phyloP scores from a whole-genome alignment of 2,329 filamentous ascomycete species.

The Fusarium succisae region DNA sequence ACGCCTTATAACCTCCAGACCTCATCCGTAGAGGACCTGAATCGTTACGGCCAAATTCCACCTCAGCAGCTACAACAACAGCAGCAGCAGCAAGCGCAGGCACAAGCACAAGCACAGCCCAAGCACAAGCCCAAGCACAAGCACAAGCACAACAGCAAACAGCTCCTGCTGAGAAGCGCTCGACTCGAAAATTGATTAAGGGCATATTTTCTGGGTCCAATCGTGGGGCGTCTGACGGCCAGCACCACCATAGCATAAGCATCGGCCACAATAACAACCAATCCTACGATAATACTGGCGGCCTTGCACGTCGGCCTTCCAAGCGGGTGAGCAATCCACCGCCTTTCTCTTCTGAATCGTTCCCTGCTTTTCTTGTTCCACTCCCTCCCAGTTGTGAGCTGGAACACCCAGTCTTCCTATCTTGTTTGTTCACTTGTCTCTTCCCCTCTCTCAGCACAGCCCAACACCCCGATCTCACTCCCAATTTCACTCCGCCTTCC shows the following conservation, averaged over 20 bases:
- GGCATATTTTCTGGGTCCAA: slow-evolving; percentile 60
- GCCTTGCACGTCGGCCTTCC: slow-evolving; percentile 64
- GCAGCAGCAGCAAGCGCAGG: slow-evolving; percentile 25
- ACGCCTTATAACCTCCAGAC: slow-evolving; percentile 49
- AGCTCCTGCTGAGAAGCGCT: slow-evolving; percentile 55
- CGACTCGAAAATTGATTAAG: slow-evolving; percentile 63
- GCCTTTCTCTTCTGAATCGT: slow-evolving; percentile 54
- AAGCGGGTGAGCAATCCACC: slow-evolving; percentile 63
- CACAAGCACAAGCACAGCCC: slow-evolving; percentile 19
- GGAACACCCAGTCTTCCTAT: slow-evolving; percentile 15
- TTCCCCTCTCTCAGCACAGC: slow-evolving; percentile 28
- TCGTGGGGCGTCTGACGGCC: slow-evolving; percentile 40
- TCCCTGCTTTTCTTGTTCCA: slow-evolving; percentile 47
- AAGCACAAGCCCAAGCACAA: slow-evolving; percentile 13
- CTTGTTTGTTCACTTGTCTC: slow-evolving; percentile 3
- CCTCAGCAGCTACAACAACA: slow-evolving; percentile 41
- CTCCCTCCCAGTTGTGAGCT: slow-evolving; percentile 21
- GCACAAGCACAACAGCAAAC: slow-evolving; percentile 40
- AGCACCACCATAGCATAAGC: slow-evolving; percentile 45
- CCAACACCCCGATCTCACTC: slow-evolving; percentile 20
- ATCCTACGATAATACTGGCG: slow-evolving; percentile 59
- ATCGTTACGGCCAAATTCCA: slow-evolving; percentile 34
- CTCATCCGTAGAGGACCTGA: slow-evolving; percentile 55
- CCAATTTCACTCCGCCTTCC: slow-evolving; percentile 24
- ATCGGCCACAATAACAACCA: slow-evolving; percentile 40